Conservation (phyloP, 495 filamentous ascomycete species). For the Cetradonia linearis region DNA sequence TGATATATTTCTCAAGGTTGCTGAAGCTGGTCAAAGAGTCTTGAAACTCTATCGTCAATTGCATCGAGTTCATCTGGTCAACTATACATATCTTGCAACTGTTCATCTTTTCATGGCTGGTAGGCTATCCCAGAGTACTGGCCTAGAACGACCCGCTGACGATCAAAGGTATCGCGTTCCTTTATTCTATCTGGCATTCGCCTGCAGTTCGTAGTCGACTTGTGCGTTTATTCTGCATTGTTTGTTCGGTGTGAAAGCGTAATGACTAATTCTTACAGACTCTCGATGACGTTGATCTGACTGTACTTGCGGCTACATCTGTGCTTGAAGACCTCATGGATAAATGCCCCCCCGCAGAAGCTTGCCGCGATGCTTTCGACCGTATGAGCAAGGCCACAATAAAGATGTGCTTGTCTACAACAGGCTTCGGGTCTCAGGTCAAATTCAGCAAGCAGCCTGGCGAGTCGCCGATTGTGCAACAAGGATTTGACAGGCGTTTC, state of each 20-base stretch:
- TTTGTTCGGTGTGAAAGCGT: neutral
- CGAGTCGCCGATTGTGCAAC: slow-evolving; percentile 16
- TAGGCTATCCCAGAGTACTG: slow-evolving; percentile 27
- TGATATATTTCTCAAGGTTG: slow-evolving; percentile 82
- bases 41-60: slow-evolving; percentile 82
- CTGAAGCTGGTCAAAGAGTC: slow-evolving; percentile 88
- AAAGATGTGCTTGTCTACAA: slow-evolving; percentile 77
- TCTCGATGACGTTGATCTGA: slow-evolving; percentile 93
- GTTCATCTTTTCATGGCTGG: slow-evolving; percentile 97
- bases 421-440: slow-evolving; percentile 57
- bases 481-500: slow-evolving; percentile 17
- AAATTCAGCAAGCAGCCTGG: slow-evolving; percentile 27
- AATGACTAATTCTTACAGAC: slow-evolving; percentile 40
- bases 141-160: slow-evolving; percentile 4
- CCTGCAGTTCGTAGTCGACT: slow-evolving; percentile 72
- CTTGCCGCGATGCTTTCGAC: slow-evolving; percentile 87
- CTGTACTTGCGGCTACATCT: slow-evolving; percentile 89
- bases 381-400: slow-evolving; percentile 92
- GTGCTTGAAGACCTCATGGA: slow-evolving; percentile 64
- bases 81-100: slow-evolving; percentile 93
- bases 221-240: slow-evolving; percentile 41
- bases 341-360: slow-evolving; percentile 71
- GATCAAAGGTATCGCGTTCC: slow-evolving; percentile 68
- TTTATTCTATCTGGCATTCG: slow-evolving; percentile 97
- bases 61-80: slow-evolving; percentile 79